Evolutionary conservation across 2,329 filamentous ascomycete species (phyloP).

Genomic region (Exophiala xenobiotica): DNA sequence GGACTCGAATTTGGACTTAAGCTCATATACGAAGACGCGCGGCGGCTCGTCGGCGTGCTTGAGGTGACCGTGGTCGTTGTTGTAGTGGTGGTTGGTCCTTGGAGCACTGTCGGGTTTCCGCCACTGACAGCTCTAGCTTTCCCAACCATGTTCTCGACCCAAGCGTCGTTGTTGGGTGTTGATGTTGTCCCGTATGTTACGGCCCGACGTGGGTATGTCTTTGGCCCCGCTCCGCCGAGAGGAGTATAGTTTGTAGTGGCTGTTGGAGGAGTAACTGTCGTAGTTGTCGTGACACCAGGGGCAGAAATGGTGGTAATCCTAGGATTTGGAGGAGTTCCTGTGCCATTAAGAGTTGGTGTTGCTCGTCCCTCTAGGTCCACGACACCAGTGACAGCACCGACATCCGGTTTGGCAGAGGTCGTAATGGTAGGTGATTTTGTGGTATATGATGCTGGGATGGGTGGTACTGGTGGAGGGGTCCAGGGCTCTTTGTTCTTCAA

Average conservation of each 20-base stretch:
- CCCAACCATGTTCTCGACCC: slow-evolving; percentile 48
- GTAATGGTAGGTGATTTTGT: slow-evolving; percentile 12
- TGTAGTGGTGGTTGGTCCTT: slow-evolving; percentile 23
- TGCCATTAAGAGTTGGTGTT: neutral
- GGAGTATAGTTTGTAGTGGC: slow-evolving; percentile 36
- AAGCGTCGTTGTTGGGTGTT: slow-evolving; percentile 45
- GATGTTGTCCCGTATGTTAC: slow-evolving; percentile 40
- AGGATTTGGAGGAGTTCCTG: neutral
- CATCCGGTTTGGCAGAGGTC: slow-evolving; percentile 10
- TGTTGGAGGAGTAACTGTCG: slow-evolving; percentile 19
- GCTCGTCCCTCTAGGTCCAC: slow-evolving; percentile 3
- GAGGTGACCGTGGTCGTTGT: slow-evolving; percentile 24
- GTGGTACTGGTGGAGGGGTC: slow-evolving; percentile 26
- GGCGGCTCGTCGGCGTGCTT: slow-evolving; percentile 12
- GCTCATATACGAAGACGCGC: slow-evolving; percentile 12
- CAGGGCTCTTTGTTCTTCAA: slow-evolving; percentile 4
- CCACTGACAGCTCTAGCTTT: slow-evolving; percentile 39
- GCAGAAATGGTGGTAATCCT: slow-evolving; percentile 9
- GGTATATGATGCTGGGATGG: slow-evolving; percentile 23
- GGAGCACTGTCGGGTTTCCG: slow-evolving; percentile 14
- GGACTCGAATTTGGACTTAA: slow-evolving; percentile 13
- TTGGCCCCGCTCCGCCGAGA: slow-evolving; percentile 47
- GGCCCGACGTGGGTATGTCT: slow-evolving; percentile 40
- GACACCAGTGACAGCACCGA: neutral
- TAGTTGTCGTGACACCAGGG: slow-evolving; percentile 21